Evolutionary conservation across 2,329 filamentous ascomycete genomes (phyloP).

Genomic region (Chrysoporthe austroafricana): DNA sequence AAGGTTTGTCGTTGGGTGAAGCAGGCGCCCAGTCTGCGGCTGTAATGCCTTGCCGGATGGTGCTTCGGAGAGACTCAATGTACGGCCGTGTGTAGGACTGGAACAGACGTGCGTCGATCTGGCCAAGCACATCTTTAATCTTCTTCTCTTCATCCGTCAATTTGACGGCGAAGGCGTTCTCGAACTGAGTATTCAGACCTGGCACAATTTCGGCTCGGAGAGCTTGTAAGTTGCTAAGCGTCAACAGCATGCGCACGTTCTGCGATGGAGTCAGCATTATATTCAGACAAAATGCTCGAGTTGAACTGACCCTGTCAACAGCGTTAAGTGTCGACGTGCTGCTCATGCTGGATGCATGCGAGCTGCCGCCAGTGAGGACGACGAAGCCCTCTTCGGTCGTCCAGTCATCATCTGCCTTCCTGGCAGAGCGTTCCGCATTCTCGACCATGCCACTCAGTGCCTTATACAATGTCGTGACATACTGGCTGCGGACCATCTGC

Average conservation of each 20-base stretch:
- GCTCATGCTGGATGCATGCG: constrained; percentile 40
- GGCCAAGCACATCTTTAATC: constrained; percentile 84
- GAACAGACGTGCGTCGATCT: constrained; percentile 92
- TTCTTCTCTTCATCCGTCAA: constrained; percentile 92
- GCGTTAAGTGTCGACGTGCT: constrained; percentile 56
- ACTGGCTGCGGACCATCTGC: constrained; percentile 88
- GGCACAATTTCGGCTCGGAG: constrained; percentile 84
- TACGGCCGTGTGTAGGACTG: constrained; percentile 86
- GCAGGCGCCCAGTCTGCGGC: constrained; percentile 72
- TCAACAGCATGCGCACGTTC: constrained; percentile 92
- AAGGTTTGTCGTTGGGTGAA: constrained; percentile 57
- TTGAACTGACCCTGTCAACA: constrained; percentile 56
- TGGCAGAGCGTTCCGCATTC: constrained; percentile 79
- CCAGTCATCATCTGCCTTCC: constrained; percentile 67
- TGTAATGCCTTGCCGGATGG: constrained; percentile 74
- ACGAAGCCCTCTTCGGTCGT: constrained; percentile 52
- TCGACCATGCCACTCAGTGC: constrained; percentile 95
- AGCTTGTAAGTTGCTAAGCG: constrained; percentile 86
- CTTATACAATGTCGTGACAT: constrained; percentile 92
- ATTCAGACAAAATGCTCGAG: background rate
- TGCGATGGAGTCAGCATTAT: constrained; percentile 41
- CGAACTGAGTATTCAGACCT: constrained; percentile 87
- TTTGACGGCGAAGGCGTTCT: constrained; percentile 91
- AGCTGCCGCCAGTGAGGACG: constrained; percentile 34
- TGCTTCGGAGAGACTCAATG: constrained; percentile 67